Evolutionary conservation across 768 basidiomycete species (phyloP).

Genomic region (Porpolomopsis calyptriformis): DNA sequence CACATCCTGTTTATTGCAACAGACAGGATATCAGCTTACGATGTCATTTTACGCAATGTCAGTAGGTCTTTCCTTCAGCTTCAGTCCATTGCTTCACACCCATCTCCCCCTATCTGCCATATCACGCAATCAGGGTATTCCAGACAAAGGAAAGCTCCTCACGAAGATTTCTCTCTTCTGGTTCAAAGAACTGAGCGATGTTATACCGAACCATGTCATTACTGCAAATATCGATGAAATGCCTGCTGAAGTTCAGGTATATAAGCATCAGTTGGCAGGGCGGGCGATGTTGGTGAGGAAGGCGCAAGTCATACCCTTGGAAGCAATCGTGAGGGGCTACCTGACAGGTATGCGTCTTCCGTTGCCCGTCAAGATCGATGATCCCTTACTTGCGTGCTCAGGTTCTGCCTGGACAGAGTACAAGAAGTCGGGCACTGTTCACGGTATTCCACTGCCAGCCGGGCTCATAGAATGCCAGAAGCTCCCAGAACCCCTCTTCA

Average conservation of each 20-base stretch:
- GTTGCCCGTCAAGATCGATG: not conserved
- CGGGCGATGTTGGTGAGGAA: constrained; percentile 86
- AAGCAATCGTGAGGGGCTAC: constrained; percentile 95
- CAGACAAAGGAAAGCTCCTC: constrained; percentile 83
- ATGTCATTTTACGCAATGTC: constrained; percentile 90
- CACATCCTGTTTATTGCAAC: constrained; percentile 87
- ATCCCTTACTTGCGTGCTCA: constrained; percentile 21
- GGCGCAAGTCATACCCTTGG: constrained; percentile 81
- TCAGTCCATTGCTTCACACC: not conserved
- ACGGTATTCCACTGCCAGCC: constrained; percentile 66
- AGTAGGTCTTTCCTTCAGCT: constrained; percentile 22
- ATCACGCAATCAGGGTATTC: constrained; percentile 63
- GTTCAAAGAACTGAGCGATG: constrained; percentile 72
- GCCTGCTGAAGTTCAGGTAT: constrained; percentile 67
- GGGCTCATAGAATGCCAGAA: constrained; percentile 81
- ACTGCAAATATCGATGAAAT: constrained; percentile 69
- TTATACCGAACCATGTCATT: constrained; percentile 87
- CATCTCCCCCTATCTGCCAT: not conserved
- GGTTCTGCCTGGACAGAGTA: constrained; percentile 97
- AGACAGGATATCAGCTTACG: constrained; percentile 94
- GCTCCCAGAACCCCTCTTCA: constrained; percentile 77
- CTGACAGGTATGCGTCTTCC: constrained; percentile 57
- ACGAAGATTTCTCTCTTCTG: constrained; percentile 91
- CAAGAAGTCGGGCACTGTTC: constrained; percentile 76
- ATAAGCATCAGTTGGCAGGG: constrained; percentile 69